phyloP scores from a whole-genome alignment of 2,329 filamentous ascomycete species.

The Penicillium brasilianum region DNA sequence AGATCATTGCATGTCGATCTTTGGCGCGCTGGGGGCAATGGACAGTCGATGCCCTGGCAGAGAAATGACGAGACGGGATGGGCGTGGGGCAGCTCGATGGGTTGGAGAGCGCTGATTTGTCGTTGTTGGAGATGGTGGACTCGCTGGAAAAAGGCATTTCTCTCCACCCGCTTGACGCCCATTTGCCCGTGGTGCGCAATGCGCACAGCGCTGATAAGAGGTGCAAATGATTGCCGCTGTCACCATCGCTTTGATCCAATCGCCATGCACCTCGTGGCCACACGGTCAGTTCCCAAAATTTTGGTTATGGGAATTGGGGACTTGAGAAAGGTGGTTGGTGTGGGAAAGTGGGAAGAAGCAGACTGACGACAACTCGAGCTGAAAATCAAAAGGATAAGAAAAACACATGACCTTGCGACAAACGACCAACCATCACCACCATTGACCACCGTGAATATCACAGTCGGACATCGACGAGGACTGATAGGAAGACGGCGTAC shows the following conservation, averaged over 20 bases:
- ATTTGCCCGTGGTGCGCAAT: constrained; percentile 15
- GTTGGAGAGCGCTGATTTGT: neutral
- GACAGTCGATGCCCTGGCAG: constrained; percentile 20
- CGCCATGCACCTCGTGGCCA: constrained; percentile 29
- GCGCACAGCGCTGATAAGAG: constrained; percentile 26
- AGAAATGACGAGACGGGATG: constrained; percentile 29
- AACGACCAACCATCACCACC: neutral
- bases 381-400: neutral
- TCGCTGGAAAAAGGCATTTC: neutral
- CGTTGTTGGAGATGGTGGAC: neutral
- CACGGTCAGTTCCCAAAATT: constrained; percentile 15
- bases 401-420: neutral
- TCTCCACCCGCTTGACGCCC: constrained; percentile 1
- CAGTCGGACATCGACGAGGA: neutral
- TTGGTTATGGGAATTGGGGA: neutral
- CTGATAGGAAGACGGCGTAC: neutral
- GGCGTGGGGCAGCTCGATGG: constrained; percentile 16
- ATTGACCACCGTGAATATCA: too few species aligned
- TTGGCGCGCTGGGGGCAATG: neutral
- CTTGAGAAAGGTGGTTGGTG: neutral
- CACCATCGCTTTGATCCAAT: constrained; percentile 31
- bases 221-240: constrained; percentile 32
- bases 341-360: neutral
- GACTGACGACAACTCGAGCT: neutral
- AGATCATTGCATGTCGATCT: constrained; percentile 26